Evolutionary conservation across 257 asterid genomes (phyloP).

Genomic region (Linaria vulgaris): DNA sequence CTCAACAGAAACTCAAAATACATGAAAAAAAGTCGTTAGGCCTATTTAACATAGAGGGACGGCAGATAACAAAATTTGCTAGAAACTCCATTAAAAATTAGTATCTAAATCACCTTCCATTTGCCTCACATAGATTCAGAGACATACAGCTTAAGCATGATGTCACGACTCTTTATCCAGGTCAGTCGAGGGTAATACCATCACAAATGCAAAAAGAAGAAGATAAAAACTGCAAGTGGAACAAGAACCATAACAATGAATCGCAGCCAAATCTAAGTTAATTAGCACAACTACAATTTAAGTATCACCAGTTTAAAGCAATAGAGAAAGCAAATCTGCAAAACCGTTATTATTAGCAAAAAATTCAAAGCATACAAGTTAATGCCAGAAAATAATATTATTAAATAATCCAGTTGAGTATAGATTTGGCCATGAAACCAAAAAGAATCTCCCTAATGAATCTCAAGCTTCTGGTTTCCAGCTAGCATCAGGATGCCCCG

Average conservation of each 20-base stretch:
- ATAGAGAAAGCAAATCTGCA: slow-evolving; percentile 20
- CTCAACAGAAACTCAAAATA: no score
- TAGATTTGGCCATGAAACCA: slow-evolving; percentile 3
- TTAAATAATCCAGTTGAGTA: background rate
- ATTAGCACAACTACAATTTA: slow-evolving; percentile 1
- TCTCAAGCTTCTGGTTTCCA: slow-evolving; percentile 29
- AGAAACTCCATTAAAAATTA: no score
- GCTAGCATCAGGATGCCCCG: slow-evolving; percentile 26
- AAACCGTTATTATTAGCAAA: slow-evolving; percentile 23
- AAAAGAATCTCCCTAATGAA: background rate
- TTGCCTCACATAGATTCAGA: no score
- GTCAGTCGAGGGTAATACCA: background rate
- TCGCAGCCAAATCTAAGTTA: background rate
- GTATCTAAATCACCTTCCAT: no score
- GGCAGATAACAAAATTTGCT: no score
- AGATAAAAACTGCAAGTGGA: background rate
- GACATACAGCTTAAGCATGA: no score
- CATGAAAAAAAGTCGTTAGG: no score
- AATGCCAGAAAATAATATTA: background rate
- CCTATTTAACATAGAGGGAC: no score
- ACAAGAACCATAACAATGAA: background rate
- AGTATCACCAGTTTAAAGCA: slow-evolving; percentile 16
- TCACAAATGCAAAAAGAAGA: background rate
- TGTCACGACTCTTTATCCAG: no score
- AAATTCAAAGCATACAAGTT: background rate